Evolutionary conservation across 2,329 filamentous ascomycete species (phyloP).

Genomic region (Stachybotrys chlorohalonatus): DNA sequence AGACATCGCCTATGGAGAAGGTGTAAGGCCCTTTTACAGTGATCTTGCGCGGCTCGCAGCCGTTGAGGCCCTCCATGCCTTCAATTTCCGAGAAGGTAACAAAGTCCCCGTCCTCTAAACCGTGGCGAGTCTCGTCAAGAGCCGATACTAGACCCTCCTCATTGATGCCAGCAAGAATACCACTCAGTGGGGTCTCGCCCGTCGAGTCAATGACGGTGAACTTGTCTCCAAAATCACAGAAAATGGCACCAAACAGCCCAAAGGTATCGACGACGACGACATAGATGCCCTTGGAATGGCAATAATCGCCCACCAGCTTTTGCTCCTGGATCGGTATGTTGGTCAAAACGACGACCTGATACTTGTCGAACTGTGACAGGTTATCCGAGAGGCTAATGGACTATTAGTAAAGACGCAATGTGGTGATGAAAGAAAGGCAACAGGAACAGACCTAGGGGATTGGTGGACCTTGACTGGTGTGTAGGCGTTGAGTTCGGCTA

Average conservation of each 20-base stretch:
- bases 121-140: conserved; percentile 88
- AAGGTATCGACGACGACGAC: conserved; percentile 82
- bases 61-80: conserved; percentile 85
- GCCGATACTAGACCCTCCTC: conserved; percentile 87
- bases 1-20: conserved; percentile 93
- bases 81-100: conserved; percentile 91
- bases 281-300: conserved; percentile 88
- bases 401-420: conserved; percentile 2
- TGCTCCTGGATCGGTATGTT: conserved; percentile 74
- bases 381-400: conserved; percentile 58
- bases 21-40: conserved; percentile 94
- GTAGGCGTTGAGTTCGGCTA: conserved; percentile 93
- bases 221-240: conserved; percentile 93
- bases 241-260: conserved; percentile 89
- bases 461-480: conserved; percentile 78
- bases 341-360: conserved; percentile 87
- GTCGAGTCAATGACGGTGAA: conserved; percentile 87
- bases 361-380: conserved; percentile 75
- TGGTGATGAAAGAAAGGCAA: conserved; percentile 5
- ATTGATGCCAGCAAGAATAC: conserved; percentile 84
- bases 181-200: conserved; percentile 77
- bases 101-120: conserved; percentile 91
- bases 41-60: conserved; percentile 76
- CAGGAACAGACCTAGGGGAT: conserved; percentile 36
- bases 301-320: conserved; percentile 80